Evolutionary conservation across 306 rosid genomes (phyloP).

Genomic region (Senna tora): DNA sequence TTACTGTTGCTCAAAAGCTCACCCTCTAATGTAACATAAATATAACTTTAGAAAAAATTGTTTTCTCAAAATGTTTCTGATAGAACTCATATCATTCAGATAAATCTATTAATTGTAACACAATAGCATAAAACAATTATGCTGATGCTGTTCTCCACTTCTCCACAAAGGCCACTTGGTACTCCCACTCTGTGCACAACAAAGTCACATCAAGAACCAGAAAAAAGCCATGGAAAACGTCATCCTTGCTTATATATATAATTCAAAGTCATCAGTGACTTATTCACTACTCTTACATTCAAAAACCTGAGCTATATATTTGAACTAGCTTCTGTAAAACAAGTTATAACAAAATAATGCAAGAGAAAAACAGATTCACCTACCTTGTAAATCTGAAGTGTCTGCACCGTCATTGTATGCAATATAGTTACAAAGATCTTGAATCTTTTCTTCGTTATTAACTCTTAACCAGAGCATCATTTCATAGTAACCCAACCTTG

Average conservation of each 20-base stretch:
- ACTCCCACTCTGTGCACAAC: slow-evolving; percentile 25
- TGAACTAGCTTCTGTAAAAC: slow-evolving; percentile 32
- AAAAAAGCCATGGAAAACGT: slow-evolving; percentile 32
- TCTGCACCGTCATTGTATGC: slow-evolving; percentile 44
- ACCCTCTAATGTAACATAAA: slow-evolving; percentile 29
- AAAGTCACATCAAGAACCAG: slow-evolving; percentile 7
- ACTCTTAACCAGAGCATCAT: slow-evolving; percentile 73
- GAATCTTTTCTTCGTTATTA: slow-evolving; percentile 68
- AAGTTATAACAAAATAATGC: slow-evolving; percentile 19
- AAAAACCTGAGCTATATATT: slow-evolving; percentile 32
- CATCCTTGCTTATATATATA: slow-evolving; percentile 24
- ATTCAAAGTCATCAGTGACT: slow-evolving; percentile 23
- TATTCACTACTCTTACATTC: slow-evolving; percentile 17
- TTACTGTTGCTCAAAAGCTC: no score
- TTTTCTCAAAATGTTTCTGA: slow-evolving; percentile 25
- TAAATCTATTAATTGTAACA: slow-evolving; percentile 14
- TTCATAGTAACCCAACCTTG: slow-evolving; percentile 80
- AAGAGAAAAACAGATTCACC: slow-evolving; percentile 13
- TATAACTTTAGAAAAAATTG: not conserved
- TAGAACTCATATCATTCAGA: slow-evolving; percentile 32
- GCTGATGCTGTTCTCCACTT: slow-evolving; percentile 27
- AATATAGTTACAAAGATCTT: slow-evolving; percentile 56
- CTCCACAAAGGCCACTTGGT: slow-evolving; percentile 6
- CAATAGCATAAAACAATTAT: slow-evolving; percentile 22
- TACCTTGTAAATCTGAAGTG: slow-evolving; percentile 62